Conservation (phyloP, 441 rosid species). For the Bruguiera hainesii region DNA sequence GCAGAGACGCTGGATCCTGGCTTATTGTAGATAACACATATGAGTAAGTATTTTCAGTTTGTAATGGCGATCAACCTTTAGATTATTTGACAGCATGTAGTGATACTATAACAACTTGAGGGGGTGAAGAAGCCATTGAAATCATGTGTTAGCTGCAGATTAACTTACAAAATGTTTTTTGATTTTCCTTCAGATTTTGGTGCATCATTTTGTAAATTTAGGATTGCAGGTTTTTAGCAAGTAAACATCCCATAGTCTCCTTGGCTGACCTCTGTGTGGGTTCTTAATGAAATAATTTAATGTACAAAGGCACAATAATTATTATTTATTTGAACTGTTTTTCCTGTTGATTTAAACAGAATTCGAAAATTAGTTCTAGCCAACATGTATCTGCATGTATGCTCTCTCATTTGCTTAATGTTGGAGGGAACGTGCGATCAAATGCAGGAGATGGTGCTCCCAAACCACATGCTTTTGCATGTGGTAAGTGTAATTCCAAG, state of each 20-base stretch:
- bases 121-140: not conserved
- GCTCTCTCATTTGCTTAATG: not conserved
- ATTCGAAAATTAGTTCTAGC: too few species aligned
- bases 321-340: too few species aligned
- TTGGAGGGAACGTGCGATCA: not conserved
- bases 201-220: too few species aligned
- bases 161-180: not conserved
- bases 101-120: not conserved
- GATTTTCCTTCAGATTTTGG: not conserved
- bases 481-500: not conserved
- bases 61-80: not conserved
- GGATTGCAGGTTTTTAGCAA: too few species aligned
- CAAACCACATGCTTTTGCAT: not conserved
- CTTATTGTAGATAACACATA: constrained; percentile 96
- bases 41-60: constrained; percentile 60
- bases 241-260: too few species aligned
- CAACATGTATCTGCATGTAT: not conserved
- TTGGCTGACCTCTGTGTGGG: too few species aligned
- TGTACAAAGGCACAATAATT: too few species aligned
- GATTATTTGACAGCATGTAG: not conserved
- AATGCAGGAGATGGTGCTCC: not conserved
- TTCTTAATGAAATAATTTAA: too few species aligned
- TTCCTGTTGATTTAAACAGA: too few species aligned
- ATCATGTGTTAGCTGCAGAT: not conserved
- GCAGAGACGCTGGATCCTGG: constrained; percentile 90